phyloP scores from a whole-genome alignment of 2,329 filamentous ascomycete genomes.

The Ascomycota sp. region DNA sequence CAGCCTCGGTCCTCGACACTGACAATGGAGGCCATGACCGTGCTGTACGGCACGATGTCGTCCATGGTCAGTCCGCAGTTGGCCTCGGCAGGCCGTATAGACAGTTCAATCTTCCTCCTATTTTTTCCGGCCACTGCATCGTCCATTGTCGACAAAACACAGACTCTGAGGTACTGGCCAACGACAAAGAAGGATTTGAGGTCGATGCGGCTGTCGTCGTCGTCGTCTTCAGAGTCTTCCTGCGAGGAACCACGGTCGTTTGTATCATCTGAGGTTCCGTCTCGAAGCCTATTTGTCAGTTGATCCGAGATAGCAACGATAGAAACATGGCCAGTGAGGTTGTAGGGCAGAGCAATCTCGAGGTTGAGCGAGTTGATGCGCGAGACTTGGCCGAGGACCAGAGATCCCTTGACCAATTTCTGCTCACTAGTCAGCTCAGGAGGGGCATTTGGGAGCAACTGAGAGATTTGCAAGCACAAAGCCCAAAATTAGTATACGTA shows the following conservation, averaged over 20 bases:
- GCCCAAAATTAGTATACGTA: constrained; percentile 15
- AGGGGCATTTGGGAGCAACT: neutral
- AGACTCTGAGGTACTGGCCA: constrained; percentile 76
- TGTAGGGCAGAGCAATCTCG: constrained; percentile 74
- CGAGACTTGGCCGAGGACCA: constrained; percentile 72
- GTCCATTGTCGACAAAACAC: constrained; percentile 59
- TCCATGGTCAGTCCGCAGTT: constrained; percentile 57
- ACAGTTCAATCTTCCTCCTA: constrained; percentile 72
- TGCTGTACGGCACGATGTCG: constrained; percentile 54
- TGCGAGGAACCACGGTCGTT: no score
- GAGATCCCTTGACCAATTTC: constrained; percentile 67
- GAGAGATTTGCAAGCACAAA: no score
- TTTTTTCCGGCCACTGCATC: constrained; percentile 39
- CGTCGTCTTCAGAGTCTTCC: constrained; percentile 31
- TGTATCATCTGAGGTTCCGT: constrained; percentile 34
- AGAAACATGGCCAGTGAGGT: constrained; percentile 72
- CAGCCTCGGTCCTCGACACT: constrained; percentile 95
- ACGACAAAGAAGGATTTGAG: constrained; percentile 55
- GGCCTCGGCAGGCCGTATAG: constrained; percentile 56
- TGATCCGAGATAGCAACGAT: constrained; percentile 78
- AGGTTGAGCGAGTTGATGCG: constrained; percentile 65
- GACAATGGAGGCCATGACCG: constrained; percentile 67
- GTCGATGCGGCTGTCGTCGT: constrained; percentile 39
- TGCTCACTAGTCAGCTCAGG: constrained; percentile 17
- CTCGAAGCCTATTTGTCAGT: constrained; percentile 58